Evolutionary conservation across 805 yeast genomes (phyloP), one percentile per base, ranked within the genome.

Genomic region (Ogataea degrootiae): DNA sequence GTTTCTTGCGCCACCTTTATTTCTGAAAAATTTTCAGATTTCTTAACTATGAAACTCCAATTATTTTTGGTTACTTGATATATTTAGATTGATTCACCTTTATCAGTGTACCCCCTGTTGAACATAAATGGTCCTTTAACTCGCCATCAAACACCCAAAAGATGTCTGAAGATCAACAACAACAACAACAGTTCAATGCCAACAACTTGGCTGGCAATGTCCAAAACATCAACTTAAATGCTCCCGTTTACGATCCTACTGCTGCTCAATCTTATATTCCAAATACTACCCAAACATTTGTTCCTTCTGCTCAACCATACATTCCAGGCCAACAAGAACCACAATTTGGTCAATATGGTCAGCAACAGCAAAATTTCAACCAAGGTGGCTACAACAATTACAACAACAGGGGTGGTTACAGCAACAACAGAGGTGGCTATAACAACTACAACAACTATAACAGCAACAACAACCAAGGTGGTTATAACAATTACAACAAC

Each of bases 221-320:
- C 57, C 73, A 69, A 52, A 70, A 75, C 53, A 55, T 74, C 49
- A 67, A 71, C 48, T 49, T 77, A 53, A 66, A 62, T 31, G 71
- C 66, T 42, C 73, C 54, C 23, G 47, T 44, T 14, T 79, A 60
- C 66, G 77, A 81, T 56, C 80, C 85, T 31, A 72, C 69, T 52
- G 70, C 69, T 36, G 76, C 76, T 11, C 72, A 59, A 49, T 49
- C 68, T 19, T 68, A 67, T 45, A 63, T 57, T 40, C 76, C 75
- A 26, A 73, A 68, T 45, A 61, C 66, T 55, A 37, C 62, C 37
- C 72, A 60, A 51, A 49, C 67, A 21, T 67, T 67, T 45, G 63
- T 57, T 39, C 76, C 75, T 44, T 67, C 65, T 55, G 36, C 63
- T 39, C 72, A 59, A 48, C 49, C 68, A 21, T 68, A 67, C 45